Conservation (phyloP, 371 early-diverging fungal genomes). For the Lichtheimia ornata region DNA sequence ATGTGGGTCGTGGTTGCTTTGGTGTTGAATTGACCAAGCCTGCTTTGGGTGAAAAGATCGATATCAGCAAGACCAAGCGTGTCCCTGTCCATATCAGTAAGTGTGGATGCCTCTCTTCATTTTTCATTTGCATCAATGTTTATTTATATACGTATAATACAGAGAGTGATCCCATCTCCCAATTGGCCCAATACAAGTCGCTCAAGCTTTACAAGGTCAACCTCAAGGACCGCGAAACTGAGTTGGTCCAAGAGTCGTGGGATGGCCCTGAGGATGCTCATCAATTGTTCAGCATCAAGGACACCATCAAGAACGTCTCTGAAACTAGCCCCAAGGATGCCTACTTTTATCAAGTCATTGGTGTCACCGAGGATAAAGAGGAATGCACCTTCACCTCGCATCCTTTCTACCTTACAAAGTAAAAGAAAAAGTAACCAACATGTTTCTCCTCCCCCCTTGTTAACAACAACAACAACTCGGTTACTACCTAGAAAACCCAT, state of each 20-base stretch:
- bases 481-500: background rate
- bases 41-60: conserved; percentile 29
- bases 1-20: conserved; percentile 52
- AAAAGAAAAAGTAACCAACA: no score
- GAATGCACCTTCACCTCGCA: conserved; percentile 46
- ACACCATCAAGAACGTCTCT: conserved; percentile 31
- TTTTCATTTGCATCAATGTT: background rate
- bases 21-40: conserved; percentile 43
- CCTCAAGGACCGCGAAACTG: conserved; percentile 32
- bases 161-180: background rate
- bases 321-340: conserved; percentile 26
- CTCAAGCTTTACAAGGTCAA: conserved; percentile 43
- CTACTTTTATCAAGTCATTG: conserved; percentile 46
- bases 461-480: no score
- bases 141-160: background rate
- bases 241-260: conserved; percentile 38
- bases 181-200: background rate
- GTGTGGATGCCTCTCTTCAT: conserved; percentile 1
- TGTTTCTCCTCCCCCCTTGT: no score
- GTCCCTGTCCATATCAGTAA: conserved; percentile 36
- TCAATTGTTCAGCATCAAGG: conserved; percentile 44
- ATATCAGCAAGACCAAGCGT: conserved; percentile 11
- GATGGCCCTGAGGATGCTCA: conserved; percentile 23
- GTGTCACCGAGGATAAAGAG: conserved; percentile 44
- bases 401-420: conserved; percentile 40